Evolutionary conservation across 2,329 filamentous ascomycete species (phyloP), one percentile per base, ranked within the genome.

Genomic region (Trichoderma semiorbis): DNA sequence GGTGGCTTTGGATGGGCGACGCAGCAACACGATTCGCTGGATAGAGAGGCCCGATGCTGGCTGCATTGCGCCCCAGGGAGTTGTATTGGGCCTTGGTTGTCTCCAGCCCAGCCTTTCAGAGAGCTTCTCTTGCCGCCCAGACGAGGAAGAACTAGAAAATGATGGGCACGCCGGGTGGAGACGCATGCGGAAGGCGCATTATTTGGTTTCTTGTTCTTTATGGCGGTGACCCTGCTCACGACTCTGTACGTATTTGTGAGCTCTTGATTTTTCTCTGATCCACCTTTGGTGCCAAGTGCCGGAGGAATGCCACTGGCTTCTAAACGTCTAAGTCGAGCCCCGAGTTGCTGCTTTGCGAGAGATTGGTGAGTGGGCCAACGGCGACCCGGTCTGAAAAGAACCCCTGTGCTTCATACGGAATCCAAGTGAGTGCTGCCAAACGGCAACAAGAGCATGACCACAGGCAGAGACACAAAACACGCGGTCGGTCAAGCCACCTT

Each of bases 61-160:
- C 39, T 63, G 72, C 62, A 74, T 70, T 72, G 58, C 75, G 75
- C 77, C 63, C 76, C 73, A 73, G 72, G 47, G 32, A 63, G 32
- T 58, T 26, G 63, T 55, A 58, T 72, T 57, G 39, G 57, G 47
- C 28, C 72, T 63, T 68, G 69, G 73, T 53, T 36, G 57, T 62
- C 28, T 62, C 73, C 39, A 74, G 76, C 26, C 71, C 75, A 77
- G 78, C 81, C 81, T 83, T 82, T 83, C 80, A 82, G 76, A 77
- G 77, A 73, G 77, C 77, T 76, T 74, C 77, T 79, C 75, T 83
- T 82, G 78, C 80, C 81, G 81, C 81, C 79, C 77, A 76, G 74
- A 72, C 32, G 69, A 39, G 65, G 50, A 53, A 47, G 32, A 62
- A 74, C 70, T 74, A 74, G 74, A 75, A 74, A 70, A 73, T 72